Evolutionary conservation across 164 flowering plant genomes (phyloP).

Genomic region (Nelumbo lutea): DNA sequence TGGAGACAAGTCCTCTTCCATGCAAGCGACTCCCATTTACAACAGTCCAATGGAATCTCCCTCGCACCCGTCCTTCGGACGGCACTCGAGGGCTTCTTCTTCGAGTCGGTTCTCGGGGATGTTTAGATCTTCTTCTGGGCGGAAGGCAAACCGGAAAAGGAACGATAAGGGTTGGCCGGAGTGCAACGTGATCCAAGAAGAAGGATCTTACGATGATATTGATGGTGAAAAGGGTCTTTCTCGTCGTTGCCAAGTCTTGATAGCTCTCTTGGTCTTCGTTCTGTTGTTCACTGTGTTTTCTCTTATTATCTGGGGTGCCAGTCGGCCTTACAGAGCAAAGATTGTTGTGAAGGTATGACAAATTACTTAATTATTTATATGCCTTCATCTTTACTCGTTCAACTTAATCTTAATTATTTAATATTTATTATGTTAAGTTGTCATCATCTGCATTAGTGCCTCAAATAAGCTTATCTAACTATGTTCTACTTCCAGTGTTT

Average conservation of each 20-base stretch:
- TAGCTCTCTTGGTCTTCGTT: constrained; percentile 18
- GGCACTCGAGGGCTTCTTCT: constrained; percentile 68
- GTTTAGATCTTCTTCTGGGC: constrained; percentile 62
- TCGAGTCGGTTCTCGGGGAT: constrained; percentile 65
- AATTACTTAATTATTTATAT: too few species aligned
- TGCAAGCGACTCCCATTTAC: constrained; percentile 57
- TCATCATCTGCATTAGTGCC: too few species aligned
- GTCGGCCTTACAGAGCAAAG: constrained; percentile 32
- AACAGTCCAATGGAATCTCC: constrained; percentile 68
- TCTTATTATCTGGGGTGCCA: constrained; percentile 43
- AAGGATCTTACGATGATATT: constrained; percentile 49
- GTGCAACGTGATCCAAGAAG: constrained; percentile 63
- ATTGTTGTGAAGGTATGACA: constrained; percentile 29
- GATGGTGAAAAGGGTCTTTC: constrained; percentile 23
- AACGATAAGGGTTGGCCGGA: constrained; percentile 80
- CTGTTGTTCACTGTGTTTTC: constrained; percentile 31
- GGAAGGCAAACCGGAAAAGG: constrained; percentile 44
- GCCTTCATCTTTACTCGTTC: too few species aligned
- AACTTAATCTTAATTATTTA: too few species aligned
- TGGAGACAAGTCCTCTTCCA: constrained; percentile 62
- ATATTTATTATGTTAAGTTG: too few species aligned
- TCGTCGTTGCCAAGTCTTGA: constrained; percentile 17
- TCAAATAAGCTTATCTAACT: too few species aligned
- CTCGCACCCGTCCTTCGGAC: constrained; percentile 61
- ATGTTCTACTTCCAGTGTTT: too few species aligned